A percentile compares a stretch with the other conserved stretches of the same genome.
Conservation (phyloP, 306 rosid species). For the Canavalia gladiata region DNA sequence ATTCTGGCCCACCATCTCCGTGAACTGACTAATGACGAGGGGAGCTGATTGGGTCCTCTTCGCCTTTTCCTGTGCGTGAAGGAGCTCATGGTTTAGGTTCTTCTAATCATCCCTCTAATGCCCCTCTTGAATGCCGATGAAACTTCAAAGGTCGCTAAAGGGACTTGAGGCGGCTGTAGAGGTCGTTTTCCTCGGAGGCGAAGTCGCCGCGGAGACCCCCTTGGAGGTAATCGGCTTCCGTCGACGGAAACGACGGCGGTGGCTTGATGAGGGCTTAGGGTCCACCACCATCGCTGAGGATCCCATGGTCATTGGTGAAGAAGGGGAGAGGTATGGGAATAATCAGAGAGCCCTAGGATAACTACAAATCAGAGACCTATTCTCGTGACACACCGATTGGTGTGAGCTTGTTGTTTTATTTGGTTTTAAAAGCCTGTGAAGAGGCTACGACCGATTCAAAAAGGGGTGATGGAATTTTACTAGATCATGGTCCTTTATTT, state of each 20-base stretch:
- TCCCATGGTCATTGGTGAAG: slow-evolving; percentile 60
- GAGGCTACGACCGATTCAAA: no score
- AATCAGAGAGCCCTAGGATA: background rate
- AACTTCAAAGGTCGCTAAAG: slow-evolving; percentile 84
- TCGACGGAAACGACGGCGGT: slow-evolving; percentile 67
- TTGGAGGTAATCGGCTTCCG: slow-evolving; percentile 64
- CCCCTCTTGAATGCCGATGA: slow-evolving; percentile 93
- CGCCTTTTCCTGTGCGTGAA: slow-evolving; percentile 95
- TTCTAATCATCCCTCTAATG: slow-evolving; percentile 92
- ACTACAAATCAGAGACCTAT: no score
- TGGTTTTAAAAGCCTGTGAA: no score
- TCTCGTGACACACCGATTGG: no score
- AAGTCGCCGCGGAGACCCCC: slow-evolving; percentile 35
- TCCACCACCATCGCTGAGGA: slow-evolving; percentile 80
- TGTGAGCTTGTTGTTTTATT: no score
- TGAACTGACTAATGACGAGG: slow-evolving; percentile 93
- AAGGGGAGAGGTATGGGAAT: background rate
- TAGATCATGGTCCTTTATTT: no score
- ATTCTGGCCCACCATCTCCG: slow-evolving; percentile 97
- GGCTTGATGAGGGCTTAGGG: slow-evolving; percentile 71
- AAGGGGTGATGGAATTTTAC: no score
- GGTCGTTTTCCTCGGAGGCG: slow-evolving; percentile 78
- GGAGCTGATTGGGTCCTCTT: slow-evolving; percentile 99
- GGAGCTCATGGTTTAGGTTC: slow-evolving; percentile 95
- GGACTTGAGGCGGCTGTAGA: slow-evolving; percentile 80